Evolutionary conservation across 2,329 filamentous ascomycete genomes (phyloP).

Genomic region (Pestalotiopsis sp.): DNA sequence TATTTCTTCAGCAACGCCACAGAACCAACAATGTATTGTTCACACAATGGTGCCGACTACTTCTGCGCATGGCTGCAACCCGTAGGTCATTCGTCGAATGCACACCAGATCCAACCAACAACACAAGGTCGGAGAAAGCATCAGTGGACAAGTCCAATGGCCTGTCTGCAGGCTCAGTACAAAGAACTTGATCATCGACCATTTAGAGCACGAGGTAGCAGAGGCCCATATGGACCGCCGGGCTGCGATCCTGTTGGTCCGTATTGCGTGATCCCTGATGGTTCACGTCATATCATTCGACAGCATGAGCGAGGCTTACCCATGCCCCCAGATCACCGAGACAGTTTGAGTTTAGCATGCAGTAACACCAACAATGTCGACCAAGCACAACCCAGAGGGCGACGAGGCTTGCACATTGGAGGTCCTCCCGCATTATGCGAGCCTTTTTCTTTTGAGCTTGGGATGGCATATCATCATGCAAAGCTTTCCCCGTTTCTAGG

Average conservation of each 20-base stretch:
- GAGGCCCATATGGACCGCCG: conserved; percentile 37
- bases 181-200: conserved; percentile 27
- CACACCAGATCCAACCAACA: conserved; percentile 33
- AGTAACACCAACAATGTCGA: conserved; percentile 1
- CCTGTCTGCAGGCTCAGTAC: conserved; percentile 34
- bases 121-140: conserved; percentile 19
- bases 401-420: conserved; percentile 3
- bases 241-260: conserved; percentile 49
- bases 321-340: conserved; percentile 2
- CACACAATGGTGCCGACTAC: not conserved
- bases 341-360: conserved; percentile 9
- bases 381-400: not conserved
- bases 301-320: conserved; percentile 4
- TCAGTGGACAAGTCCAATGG: conserved; percentile 35
- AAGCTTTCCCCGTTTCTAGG: not conserved
- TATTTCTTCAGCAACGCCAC: conserved; percentile 1
- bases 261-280: conserved; percentile 31
- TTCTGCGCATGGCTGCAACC: not conserved
- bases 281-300: conserved; percentile 17
- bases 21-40: conserved; percentile 17
- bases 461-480: not conserved
- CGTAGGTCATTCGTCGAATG: not conserved
- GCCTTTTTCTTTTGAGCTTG: conserved; percentile 4
- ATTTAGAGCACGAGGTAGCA: conserved; percentile 43
- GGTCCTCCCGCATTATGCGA: conserved; percentile 1